Evolutionary conservation across 805 yeast species (phyloP).

Genomic region (Myxozyma udenii): DNA sequence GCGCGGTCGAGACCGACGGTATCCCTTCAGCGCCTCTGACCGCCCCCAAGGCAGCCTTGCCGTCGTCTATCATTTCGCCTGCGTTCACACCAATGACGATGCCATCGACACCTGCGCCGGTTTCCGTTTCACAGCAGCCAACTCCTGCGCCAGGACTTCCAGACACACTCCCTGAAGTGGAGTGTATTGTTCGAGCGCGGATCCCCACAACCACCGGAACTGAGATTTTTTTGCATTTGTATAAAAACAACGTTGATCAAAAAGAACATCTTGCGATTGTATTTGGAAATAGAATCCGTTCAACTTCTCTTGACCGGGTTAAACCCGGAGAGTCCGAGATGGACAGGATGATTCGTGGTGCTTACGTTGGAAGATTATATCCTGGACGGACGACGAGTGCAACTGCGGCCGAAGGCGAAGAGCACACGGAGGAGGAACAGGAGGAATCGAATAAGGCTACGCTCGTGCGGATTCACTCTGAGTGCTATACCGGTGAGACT

Average conservation of each 20-base stretch:
- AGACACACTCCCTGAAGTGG: conserved; percentile 62
- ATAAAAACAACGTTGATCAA: conserved; percentile 77
- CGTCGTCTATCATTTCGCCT: conserved; percentile 22
- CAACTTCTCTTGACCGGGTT: conserved; percentile 62
- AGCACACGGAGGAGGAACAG: conserved; percentile 15
- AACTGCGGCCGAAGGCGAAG: conserved; percentile 30
- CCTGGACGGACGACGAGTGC: conserved; percentile 74
- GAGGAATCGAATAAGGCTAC: conserved; percentile 28
- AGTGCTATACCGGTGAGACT: conserved; percentile 98
- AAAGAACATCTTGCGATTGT: conserved; percentile 97
- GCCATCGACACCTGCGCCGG: conserved; percentile 28
- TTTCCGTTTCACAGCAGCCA: conserved; percentile 8
- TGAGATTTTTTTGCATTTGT: conserved; percentile 87
- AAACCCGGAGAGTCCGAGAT: conserved; percentile 74
- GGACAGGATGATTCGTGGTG: conserved; percentile 98
- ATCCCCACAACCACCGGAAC: conserved; percentile 95
- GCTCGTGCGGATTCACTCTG: conserved; percentile 88
- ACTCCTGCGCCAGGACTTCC: conserved; percentile 28
- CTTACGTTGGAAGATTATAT: conserved; percentile 81
- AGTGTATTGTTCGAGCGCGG: conserved; percentile 89
- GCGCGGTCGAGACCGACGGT: conserved; percentile 1
- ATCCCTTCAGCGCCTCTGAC: not conserved
- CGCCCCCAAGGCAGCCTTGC: not conserved
- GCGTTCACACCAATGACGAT: conserved; percentile 22
- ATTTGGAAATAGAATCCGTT: conserved; percentile 87